Base-by-base conservation (phyloP, 1,284 basidiomycete genomes). In the Clitocybe nebularis region DNA sequence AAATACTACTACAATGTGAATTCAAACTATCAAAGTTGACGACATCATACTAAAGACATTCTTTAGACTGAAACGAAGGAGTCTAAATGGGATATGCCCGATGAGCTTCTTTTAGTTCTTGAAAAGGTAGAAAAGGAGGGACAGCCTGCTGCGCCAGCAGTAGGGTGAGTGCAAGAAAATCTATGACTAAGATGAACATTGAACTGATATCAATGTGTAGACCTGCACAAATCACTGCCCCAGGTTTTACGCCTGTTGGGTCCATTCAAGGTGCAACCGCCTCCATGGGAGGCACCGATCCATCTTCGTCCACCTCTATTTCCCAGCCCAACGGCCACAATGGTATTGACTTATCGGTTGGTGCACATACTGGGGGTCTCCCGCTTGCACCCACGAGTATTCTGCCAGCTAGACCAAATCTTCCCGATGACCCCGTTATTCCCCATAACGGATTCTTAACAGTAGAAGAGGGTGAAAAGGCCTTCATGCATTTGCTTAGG, bases 81-180 rank as follows among this genome's bases (percentile, higher is more conserved):
- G 59, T 92, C 89, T n/a, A 92, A 93, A 72, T 97, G 93, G 93
- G 89, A 93, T 49, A 87, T 94, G 77, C 93, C 93, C 14, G 82
- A 89, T 42, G 92, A 95, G 56, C 76, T 96, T 20, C 65, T 85
- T 16, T 72, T 88, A 17, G 64, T 93, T 11, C 73, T 93, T 38
- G 86, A 90, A 58, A 84, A 85, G 56, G 84, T 93, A 1, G 89
- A 91, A 60, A 85, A 85, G 53, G 87, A 91, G 46, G 63, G 65
- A 41, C 72, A 50, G 34, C 34, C 53, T 2, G 48, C 45, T 30
- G 37, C 58, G 36, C 42, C 60, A 25, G 29, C 58, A 36, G 46
- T 56, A 46, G 66, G 54, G 47, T 49, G 38, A 45, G 50, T n/a
- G n/a, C n/a, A n/a, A n/a, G n/a, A n/a, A n/a, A n/a, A n/a, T 36